Evolutionary conservation across 176 grass and related monocot genomes (phyloP), one percentile per base, ranked within the genome.

Genomic region (Ensete ventricosum): DNA sequence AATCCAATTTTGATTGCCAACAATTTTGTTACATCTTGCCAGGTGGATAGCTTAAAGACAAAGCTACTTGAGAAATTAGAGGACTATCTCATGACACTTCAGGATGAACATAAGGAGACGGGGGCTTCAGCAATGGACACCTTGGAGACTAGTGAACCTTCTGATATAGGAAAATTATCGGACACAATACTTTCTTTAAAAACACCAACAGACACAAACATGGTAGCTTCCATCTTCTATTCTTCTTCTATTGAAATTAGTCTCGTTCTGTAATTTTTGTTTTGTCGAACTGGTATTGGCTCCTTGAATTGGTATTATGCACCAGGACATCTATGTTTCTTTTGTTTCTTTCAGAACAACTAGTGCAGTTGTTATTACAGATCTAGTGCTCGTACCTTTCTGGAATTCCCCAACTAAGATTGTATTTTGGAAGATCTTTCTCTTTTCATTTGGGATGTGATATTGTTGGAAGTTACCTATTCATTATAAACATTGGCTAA

Each of bases 1-100:
- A 51, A 57, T 82, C 14, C 79, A 81, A 83, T 73, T 79, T 51
- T 49, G 67, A 53, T 73, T 48, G 72, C 76, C 27, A 53, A 11
- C 76, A 74, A 73, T 85, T 76, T 72, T 79, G 78, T 71, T 49
- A 73, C 50, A 25, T 71, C 26, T 82, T 26, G 71, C 83, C 82
- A 99, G 96, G 96, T 99, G 34, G 88, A 99, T 69, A 95, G 71
- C 83, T 81, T 99, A 64, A 99, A 99, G 73, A 85, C 96, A 57
- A 99, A 84, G 52, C 76, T 99, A 80, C 91, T 99, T 8, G 96
- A 99, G 76, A 99, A 89, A 79, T 78, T 99, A 49, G 96, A 99
- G 84, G 88, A 94, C 14, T 91, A 79, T 62, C 84, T 99, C 43
- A 82, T 89, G 68, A 99, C 87, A 85, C 77, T 91, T 54, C 86